phyloP scores from a whole-genome alignment of 495 filamentous ascomycete species.

The Glonium stellatum region DNA sequence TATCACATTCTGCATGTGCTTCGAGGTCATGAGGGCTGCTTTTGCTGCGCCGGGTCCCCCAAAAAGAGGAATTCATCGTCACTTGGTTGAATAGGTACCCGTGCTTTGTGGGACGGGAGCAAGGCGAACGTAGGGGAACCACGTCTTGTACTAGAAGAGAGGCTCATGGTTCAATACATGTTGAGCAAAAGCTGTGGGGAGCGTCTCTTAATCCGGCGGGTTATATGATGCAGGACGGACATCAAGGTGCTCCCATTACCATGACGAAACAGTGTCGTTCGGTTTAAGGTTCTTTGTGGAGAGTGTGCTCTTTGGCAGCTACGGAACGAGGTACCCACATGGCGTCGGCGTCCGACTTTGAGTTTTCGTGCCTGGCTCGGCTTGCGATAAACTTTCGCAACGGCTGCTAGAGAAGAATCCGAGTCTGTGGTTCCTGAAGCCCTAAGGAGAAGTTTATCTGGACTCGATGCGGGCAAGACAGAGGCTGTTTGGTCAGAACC shows the following conservation, averaged over 20 bases:
- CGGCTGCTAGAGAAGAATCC: constrained; percentile 3
- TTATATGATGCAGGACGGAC: no score
- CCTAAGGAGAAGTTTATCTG: neutral
- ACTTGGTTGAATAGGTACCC: no score
- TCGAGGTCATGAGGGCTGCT: no score
- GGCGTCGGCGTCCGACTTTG: neutral
- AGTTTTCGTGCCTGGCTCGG: neutral
- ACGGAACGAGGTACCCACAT: constrained; percentile 1
- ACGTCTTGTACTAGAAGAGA: no score
- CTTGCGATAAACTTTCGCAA: constrained; percentile 5
- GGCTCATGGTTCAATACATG: no score
- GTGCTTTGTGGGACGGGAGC: no score
- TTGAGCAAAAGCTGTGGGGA: no score
- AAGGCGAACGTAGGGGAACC: no score
- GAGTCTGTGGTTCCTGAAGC: constrained; percentile 4
- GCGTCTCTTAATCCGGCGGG: no score
- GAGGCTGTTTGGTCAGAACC: neutral
- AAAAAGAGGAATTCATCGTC: no score
- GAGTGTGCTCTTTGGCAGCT: neutral
- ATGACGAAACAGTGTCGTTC: neutral
- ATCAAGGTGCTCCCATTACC: neutral
- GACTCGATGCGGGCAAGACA: neutral
- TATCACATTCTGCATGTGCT: no score
- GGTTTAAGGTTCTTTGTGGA: neutral
- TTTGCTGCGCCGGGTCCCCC: no score